phyloP scores from a whole-genome alignment of 768 basidiomycete genomes.

The Galerina sulciceps region DNA sequence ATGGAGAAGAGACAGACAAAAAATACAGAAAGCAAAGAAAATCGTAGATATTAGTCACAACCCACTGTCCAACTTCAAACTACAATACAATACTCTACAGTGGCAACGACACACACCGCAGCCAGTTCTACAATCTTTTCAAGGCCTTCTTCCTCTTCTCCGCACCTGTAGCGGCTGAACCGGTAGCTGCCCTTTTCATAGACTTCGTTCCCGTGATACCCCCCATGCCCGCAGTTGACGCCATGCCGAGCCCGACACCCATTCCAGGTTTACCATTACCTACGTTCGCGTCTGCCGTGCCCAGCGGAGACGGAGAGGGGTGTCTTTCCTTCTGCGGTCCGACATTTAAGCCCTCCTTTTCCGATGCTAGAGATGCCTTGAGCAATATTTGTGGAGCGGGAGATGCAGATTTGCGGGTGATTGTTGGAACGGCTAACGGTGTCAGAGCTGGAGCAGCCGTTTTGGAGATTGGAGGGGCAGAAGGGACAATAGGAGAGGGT shows the following conservation, averaged over 20 bases:
- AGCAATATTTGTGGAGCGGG: conserved; percentile 47
- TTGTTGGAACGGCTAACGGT: conserved; percentile 44
- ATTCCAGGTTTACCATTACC: conserved; percentile 37
- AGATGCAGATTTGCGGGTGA: conserved; percentile 48
- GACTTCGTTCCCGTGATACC: conserved; percentile 56
- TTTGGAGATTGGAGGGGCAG: conserved; percentile 23
- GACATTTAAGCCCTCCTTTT: conserved; percentile 40
- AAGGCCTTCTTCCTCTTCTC: conserved; percentile 92
- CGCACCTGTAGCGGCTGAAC: conserved; percentile 51
- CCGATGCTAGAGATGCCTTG: conserved; percentile 40
- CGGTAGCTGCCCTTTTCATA: conserved; percentile 69
- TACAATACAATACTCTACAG: conserved; percentile 2
- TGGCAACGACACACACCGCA: not conserved
- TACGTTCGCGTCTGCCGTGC: conserved; percentile 74
- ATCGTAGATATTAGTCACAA: not conserved
- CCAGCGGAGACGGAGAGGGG: conserved; percentile 69
- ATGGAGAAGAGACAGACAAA: no score
- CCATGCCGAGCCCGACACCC: conserved; percentile 37
- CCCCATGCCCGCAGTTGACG: conserved; percentile 32
- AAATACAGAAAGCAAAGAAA: no score
- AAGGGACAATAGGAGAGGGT: conserved; percentile 21
- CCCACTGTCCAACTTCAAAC: not conserved
- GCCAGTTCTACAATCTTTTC: conserved; percentile 60
- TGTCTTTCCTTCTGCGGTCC: conserved; percentile 47
- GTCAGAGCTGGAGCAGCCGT: conserved; percentile 26